Evolutionary conservation across 1,139 yeast genomes (phyloP), one percentile per base, ranked within the genome.

Genomic region (Suhomyces wounanorum): DNA sequence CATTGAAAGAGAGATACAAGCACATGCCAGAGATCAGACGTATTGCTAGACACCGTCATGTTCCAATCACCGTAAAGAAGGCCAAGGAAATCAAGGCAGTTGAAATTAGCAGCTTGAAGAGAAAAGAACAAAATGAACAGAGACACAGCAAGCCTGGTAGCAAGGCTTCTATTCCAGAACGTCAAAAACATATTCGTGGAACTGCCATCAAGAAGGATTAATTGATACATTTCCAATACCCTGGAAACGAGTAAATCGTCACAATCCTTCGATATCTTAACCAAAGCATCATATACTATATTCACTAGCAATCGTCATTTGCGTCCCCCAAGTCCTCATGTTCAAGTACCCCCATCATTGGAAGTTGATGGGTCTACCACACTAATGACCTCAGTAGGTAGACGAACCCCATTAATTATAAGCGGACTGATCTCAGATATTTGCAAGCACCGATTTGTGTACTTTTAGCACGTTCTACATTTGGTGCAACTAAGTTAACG

Each of bases 11-110:
- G 62, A 82, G 96, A 65, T 94, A 83, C 77, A 89, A 89, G 74
- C 87, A 87, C 72, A 91, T 94, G 98, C 99, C 99, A 1, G 99
- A 94, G 68, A 87, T 94, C 64, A 83, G 83, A 64, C 82, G 98
- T 63, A 95, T 94, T 56, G 74, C 91, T 25, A 83, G 94, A 68
- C 98, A 94, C 71, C 84, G 99, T 69, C 98, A 92, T 66, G 79
- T 92, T 52, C 99, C 99, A 26, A 75, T 76, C 58, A 88, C 87
- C 43, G 83, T 94, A 57, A 92, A 91, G 79, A 89, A 87, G 70
- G 96, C 97, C 40, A 81, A 81, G 47, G 97, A 91, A 55, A 89
- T 89, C 64, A 94, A 94, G 75, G 72, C 85, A 38, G 77, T 80
- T 51, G 97, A 94, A 68, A 64, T 84, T 45, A 81, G 80, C 40